Evolutionary conservation across 805 yeast genomes (phyloP), one percentile per base, ranked within the genome.

Genomic region (Metschnikowia noctiluminum): DNA sequence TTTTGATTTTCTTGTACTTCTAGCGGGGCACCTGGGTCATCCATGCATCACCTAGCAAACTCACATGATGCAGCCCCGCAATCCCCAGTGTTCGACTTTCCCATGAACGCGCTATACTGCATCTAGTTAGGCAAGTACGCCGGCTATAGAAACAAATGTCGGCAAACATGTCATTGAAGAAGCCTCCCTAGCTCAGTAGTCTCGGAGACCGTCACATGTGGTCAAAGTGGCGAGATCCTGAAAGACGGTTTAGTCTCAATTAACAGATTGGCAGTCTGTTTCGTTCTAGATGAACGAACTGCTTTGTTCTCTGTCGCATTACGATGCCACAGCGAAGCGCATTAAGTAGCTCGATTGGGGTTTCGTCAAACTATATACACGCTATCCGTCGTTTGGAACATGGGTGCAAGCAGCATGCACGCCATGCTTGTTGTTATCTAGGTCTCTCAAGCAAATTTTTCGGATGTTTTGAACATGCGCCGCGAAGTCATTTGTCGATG

Each of bases 31-130:
- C 12, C 37, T 10, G 10, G 32, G 32, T 30, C 32, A 30, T 30
- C 32, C 13, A 9, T 30, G 13, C 32, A 15, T 35, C 11, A 35
- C 11, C 38, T 12, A 3, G 13, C 28, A n/a, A 16, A 13, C 12
- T 6, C n/a, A 31, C 7, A 12, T 8, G 38, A 15, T 36, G 21
- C 8, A 9, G 32, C 41, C 41, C 41, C 41, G 41, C 41, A 30
- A 26, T 37, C 21, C 11, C 13, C 28, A 16, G 28, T 8, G 28
- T 11, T 16, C 10, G 11, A 11, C 28, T 31, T 14, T 36, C n/a
- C 31, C 16, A 16, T 12, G 35, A 31, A 34, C 26, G 48, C 43
- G 43, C 42, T 44, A 38, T 43, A 38, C 42, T 44, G 48, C 48
- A 39, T 28, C 8, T 8, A 34, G 10, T 9, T 8, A 27, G 13